These are phyloP conservation scores for Raddia guianensis DNA, from an alignment of 176 grass and related monocot genomes.

Conservation along the genomic window DNA sequence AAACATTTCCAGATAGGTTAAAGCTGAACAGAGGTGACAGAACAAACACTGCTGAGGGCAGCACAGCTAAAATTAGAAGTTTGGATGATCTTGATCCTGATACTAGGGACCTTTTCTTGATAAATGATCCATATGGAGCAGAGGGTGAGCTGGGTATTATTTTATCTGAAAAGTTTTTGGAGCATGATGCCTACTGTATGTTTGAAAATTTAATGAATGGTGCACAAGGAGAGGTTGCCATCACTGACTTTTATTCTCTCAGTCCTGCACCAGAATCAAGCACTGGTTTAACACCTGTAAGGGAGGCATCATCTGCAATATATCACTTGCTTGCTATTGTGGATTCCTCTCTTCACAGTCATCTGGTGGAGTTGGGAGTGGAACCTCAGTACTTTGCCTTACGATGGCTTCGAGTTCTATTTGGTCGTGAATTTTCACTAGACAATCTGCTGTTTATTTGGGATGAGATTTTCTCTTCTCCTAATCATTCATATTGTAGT, in stretches of 20 bases:
- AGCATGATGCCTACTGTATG: slow-evolving; percentile 96
- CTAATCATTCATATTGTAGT: slow-evolving; percentile 52
- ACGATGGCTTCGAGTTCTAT: slow-evolving; percentile 91
- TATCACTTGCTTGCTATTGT: slow-evolving; percentile 78
- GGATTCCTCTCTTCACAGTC: slow-evolving; percentile 84
- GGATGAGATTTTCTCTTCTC: slow-evolving; percentile 93
- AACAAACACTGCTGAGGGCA: slow-evolving; percentile 34
- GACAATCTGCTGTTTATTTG: slow-evolving; percentile 84
- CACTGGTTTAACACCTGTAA: slow-evolving; percentile 75
- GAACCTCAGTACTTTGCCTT: slow-evolving; percentile 95
- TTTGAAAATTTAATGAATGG: slow-evolving; percentile 93
- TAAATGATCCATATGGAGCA: slow-evolving; percentile 94
- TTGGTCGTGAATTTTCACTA: slow-evolving; percentile 93
- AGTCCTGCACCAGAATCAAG: slow-evolving; percentile 60
- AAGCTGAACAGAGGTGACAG: slow-evolving; percentile 59
- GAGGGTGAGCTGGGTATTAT: slow-evolving; percentile 96
- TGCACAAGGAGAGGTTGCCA: slow-evolving; percentile 68
- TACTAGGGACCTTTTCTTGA: slow-evolving; percentile 71
- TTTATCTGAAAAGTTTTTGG: slow-evolving; percentile 96
- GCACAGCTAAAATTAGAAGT: slow-evolving; percentile 58
- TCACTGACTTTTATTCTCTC: slow-evolving; percentile 90
- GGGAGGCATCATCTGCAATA: slow-evolving; percentile 79
- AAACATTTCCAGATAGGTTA: slow-evolving; percentile 57
- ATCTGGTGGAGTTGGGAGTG: slow-evolving; percentile 86
- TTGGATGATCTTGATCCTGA: slow-evolving; percentile 69